Evolutionary conservation across 352 stramenopile genomes (phyloP), one percentile per base, ranked within the genome.

Genomic region (Pythium brachiatum): DNA sequence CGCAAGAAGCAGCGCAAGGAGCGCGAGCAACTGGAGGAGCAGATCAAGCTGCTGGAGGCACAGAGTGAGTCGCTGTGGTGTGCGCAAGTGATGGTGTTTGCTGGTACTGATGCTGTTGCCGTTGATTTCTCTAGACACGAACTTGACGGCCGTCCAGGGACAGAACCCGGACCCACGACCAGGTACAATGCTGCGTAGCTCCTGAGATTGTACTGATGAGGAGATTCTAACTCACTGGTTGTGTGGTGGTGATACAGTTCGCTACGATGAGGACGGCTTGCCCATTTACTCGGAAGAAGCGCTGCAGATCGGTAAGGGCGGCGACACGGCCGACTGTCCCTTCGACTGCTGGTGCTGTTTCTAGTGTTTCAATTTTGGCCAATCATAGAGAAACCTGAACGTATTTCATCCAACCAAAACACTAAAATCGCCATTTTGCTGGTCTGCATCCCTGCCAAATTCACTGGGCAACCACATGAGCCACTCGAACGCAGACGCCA

Each of bases 291-390:
- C 79, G 8, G 88, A 95, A 58, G 78, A 86, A 20, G 77, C 83
- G 39, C 73, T 96, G 62, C 77, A 90, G 55, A 95, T 96, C 38
- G 79, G 79, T 64, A 79, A 93, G 62, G 88, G 88, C 27, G 88
- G 87, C 25, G 77, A 88, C 67, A 94, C 88, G 13, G 81, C 76
- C 7, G 87, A 96, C 64, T 96, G 88, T 44, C 88, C 88, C 0
- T 96, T 96, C 56, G 88, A 96, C 63, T 96, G 88, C 73, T 94
- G 88, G 84, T 96, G 88, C 70, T 96, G 88, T 73, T 96, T 95
- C 50, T 96, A 65, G 59, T 62, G 0, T 21, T 3, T 16, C 27
- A 18, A 39, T 77, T 73, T 69, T 39, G 43, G 52, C 60, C 64
- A 74, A 65, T 65, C 53, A 74, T 53, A 51, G 26, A 41, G n/a